A percentile compares a stretch with the other conserved stretches of the same genome.
Evolutionary conservation across 2,329 filamentous ascomycete species (phyloP).

Genomic region (Trichoderma simmonsii): DNA sequence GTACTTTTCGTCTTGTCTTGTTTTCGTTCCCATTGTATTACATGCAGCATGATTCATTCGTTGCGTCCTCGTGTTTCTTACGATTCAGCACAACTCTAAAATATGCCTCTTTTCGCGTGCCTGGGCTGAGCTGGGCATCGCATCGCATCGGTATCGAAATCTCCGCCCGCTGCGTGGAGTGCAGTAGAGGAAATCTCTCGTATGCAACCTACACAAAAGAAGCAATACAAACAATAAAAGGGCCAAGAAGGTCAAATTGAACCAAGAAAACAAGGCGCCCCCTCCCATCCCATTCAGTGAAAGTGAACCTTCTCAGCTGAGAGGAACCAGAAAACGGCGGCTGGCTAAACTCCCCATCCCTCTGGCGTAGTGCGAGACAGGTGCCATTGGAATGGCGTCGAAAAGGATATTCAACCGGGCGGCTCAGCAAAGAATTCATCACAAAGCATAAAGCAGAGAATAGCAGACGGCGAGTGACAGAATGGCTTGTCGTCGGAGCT

Average conservation of each 20-base stretch:
- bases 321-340: background rate
- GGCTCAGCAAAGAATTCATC: background rate
- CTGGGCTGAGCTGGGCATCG: background rate
- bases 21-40: background rate
- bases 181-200: background rate
- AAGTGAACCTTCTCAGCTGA: background rate
- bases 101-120: background rate
- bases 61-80: background rate
- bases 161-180: background rate
- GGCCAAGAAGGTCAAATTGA: background rate
- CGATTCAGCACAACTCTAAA: conserved; percentile 2
- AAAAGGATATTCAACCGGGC: background rate
- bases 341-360: background rate
- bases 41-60: background rate
- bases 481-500: background rate
- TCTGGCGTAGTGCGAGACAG: background rate
- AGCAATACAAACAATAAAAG: background rate
- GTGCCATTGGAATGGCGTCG: background rate
- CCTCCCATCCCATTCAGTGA: background rate
- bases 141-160: background rate
- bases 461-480: background rate
- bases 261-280: background rate
- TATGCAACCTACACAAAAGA: background rate
- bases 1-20: background rate
- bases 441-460: background rate